Base-by-base conservation (phyloP, 2,329 filamentous ascomycete genomes). In the Hypoxylon sp. region DNA sequence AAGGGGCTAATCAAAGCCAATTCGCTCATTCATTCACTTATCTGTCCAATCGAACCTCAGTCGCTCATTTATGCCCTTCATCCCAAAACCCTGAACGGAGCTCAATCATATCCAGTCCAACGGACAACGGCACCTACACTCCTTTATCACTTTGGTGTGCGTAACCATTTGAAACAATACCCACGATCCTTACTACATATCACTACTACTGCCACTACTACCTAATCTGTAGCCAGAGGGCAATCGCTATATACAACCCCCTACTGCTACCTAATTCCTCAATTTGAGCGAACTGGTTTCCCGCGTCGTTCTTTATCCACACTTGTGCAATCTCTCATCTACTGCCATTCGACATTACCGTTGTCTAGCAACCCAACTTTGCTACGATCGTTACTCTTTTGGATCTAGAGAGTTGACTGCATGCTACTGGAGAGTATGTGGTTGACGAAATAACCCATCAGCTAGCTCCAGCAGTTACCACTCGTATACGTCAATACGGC, bases 121-220 rank as follows among this genome's bases (percentile, higher is more conserved):
- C 28, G 41, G 49, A n/a, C 38, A 53, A 9, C 52, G 52, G 52
- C 55, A 52, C 30, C 53, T 23, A 67, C 67, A 28, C 64, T 70
- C 67, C 57, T 70, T 67, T 38, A 57, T 60, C 57, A 41, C 43
- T 58, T 58, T 34, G 9, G 14, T 34, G 36, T 45, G 41, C 52
- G 50, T 49, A 17, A 60, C 38, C 36, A 60, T 17, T 63, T 70
- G 64, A 69, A 67, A 68, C 65, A 13, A 57, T 38, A 65, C 55
- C 19, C 21, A 63, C 68, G 49, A 68, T 70, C 65, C 63, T 68
- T 70, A 62, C 63, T 49, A 30, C 28, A 7, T 7, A 30, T 3
- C 6, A 25, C 25, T 25, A 25, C 25, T 25, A 38, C 41, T 38
- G 46, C 43, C 28, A 23, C 41, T 19, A 45, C 14, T 55, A 61